These are phyloP conservation scores for Pyrenophora teres DNA, from an alignment of 2,329 filamentous ascomycete species.

Conservation along the genomic window DNA sequence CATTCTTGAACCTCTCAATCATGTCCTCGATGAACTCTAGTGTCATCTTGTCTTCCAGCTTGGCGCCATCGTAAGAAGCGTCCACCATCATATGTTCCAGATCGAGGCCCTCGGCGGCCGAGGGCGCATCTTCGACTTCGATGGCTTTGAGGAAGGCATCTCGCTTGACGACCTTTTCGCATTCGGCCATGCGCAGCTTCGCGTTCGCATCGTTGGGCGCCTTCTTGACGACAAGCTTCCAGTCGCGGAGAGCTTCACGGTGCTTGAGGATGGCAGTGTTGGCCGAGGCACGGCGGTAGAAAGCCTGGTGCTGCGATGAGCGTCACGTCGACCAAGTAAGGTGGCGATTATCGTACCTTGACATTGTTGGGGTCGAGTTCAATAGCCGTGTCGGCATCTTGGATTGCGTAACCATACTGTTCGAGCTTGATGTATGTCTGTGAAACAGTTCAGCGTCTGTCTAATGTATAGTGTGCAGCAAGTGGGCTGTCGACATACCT, in stretches of 20 bases:
- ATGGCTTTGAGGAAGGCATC: slow-evolving; percentile 94
- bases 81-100: slow-evolving; percentile 85
- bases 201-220: slow-evolving; percentile 89
- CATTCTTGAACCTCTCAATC: slow-evolving; percentile 84
- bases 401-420: slow-evolving; percentile 89
- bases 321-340: not conserved
- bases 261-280: slow-evolving; percentile 89
- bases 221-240: slow-evolving; percentile 85
- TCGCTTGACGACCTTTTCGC: slow-evolving; percentile 91
- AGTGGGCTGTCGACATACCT: slow-evolving; percentile 63
- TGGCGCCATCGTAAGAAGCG: slow-evolving; percentile 80
- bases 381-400: slow-evolving; percentile 88
- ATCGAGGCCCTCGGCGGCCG: slow-evolving; percentile 87
- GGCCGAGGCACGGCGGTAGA: slow-evolving; percentile 90
- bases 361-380: slow-evolving; percentile 85
- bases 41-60: slow-evolving; percentile 82
- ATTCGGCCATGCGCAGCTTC: slow-evolving; percentile 87
- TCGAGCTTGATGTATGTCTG: slow-evolving; percentile 95
- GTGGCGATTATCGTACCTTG: slow-evolving; percentile 66
- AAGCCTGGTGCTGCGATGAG: slow-evolving; percentile 64
- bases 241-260: slow-evolving; percentile 87
- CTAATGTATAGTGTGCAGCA: slow-evolving; percentile 23
- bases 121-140: slow-evolving; percentile 88
- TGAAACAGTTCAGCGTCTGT: slow-evolving; percentile 25
- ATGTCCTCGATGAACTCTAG: slow-evolving; percentile 97